Percentiles rank a stretch among this genome's conserved stretches.
These are phyloP conservation scores for Ceratobasidium papillatum DNA, from an alignment of 1,284 basidiomycete genomes.

Conservation along the genomic window DNA sequence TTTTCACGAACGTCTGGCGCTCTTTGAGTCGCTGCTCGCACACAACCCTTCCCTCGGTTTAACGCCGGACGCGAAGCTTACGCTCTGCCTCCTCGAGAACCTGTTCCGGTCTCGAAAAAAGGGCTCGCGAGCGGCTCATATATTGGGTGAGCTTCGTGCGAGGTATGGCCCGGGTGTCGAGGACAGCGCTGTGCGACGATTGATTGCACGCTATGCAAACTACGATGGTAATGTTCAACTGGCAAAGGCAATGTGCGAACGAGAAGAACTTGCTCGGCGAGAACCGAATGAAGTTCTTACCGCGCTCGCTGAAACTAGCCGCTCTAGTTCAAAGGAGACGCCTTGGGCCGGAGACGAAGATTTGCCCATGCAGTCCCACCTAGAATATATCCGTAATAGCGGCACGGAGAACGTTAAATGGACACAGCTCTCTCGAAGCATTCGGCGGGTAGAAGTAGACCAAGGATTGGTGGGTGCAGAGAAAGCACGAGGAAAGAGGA, in stretches of 20 bases:
- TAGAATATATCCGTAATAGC: constrained; percentile 16
- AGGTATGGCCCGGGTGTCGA: constrained; percentile 31
- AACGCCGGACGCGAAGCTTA: constrained; percentile 15
- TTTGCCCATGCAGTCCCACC: constrained; percentile 17
- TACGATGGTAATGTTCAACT: constrained; percentile 1
- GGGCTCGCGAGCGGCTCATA: constrained; percentile 10
- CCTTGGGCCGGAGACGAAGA: constrained; percentile 17
- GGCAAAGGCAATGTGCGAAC: constrained; percentile 9
- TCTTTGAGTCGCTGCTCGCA: constrained; percentile 26
- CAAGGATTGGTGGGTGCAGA: neutral
- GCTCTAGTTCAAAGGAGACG: neutral
- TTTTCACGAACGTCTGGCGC: constrained; percentile 5
- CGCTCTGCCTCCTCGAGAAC: constrained; percentile 23
- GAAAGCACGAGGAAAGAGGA: neutral
- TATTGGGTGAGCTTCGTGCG: neutral
- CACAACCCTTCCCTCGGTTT: constrained; percentile 19
- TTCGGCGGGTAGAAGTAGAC: constrained; percentile 5
- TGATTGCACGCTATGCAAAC: constrained; percentile 27
- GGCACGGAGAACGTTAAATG: constrained; percentile 28
- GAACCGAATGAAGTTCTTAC: neutral
- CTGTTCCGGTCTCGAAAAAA: neutral
- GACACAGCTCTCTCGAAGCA: neutral
- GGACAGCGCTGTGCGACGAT: constrained; percentile 10
- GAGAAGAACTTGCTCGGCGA: constrained; percentile 14
- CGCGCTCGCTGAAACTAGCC: neutral